Conservation (phyloP, 164 flowering plant species). For the Amborella trichopoda region DNA sequence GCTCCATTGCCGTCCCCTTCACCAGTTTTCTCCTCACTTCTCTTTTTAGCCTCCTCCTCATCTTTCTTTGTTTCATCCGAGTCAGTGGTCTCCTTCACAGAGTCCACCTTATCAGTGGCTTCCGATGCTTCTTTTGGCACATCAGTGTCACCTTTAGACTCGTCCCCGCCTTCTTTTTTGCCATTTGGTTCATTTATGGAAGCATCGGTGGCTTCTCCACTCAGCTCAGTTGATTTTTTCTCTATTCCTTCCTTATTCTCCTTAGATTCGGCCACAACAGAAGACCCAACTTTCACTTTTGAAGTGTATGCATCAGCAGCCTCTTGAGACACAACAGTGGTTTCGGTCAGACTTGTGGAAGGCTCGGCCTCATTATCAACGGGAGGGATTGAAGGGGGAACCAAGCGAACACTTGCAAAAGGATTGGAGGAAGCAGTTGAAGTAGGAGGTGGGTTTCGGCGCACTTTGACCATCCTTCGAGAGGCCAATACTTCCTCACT, state of each 20-base stretch:
- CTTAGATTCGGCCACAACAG: too few relatives aligned
- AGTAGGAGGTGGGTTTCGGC: slow-evolving; percentile 38
- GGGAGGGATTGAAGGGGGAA: slow-evolving; percentile 30
- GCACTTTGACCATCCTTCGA: slow-evolving; percentile 86
- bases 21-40: slow-evolving; percentile 6
- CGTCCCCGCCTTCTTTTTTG: slow-evolving; percentile 16
- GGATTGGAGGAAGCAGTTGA: slow-evolving; percentile 59
- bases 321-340: slow-evolving; percentile 15
- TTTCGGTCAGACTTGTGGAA: slow-evolving; percentile 10
- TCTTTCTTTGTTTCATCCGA: slow-evolving; percentile 6
- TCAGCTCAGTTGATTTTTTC: too few relatives aligned
- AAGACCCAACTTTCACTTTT: too few relatives aligned
- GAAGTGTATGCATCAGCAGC: too few relatives aligned
- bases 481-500: slow-evolving; percentile 81
- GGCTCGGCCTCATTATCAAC: too few relatives aligned
- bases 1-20: slow-evolving; percentile 8
- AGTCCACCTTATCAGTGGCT: neutral
- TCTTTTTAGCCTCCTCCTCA: slow-evolving; percentile 7
- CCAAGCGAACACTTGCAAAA: slow-evolving; percentile 59
- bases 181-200: slow-evolving; percentile 7
- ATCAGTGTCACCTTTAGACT: slow-evolving; percentile 17
- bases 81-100: slow-evolving; percentile 2
- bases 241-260: too few relatives aligned
- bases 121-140: slow-evolving; percentile 10
- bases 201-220: slow-evolving; percentile 1